Percentiles rank a stretch among this genome's conserved stretches.
These are phyloP conservation scores for Apiospora rasikravindrae DNA, from an alignment of 2,329 filamentous ascomycete species.

Conservation along the genomic window DNA sequence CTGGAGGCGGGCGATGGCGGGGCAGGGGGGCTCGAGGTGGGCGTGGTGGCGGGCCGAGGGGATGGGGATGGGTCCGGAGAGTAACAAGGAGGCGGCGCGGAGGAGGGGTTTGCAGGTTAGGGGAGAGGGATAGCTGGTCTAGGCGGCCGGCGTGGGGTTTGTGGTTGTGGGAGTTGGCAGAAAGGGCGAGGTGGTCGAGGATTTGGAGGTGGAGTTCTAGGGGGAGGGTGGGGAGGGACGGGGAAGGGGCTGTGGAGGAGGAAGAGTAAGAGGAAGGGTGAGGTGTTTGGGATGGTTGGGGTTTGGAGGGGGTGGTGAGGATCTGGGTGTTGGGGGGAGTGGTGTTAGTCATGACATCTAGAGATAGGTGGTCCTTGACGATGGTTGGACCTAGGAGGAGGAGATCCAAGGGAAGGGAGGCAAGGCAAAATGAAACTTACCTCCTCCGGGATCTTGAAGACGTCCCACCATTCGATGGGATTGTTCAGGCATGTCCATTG, in stretches of 20 bases:
- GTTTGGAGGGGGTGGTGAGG: neutral
- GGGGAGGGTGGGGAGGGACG: neutral
- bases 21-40: neutral
- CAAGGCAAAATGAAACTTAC: too few species aligned
- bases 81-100: neutral
- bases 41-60: neutral
- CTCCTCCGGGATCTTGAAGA: neutral
- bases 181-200: too few species aligned
- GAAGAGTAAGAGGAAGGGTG: neutral
- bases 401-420: too few species aligned
- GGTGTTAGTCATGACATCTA: too few species aligned
- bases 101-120: neutral
- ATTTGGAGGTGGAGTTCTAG: neutral
- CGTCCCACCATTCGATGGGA: neutral
- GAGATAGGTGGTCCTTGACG: too few species aligned
- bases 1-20: neutral
- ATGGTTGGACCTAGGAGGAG: too few species aligned
- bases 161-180: too few species aligned
- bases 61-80: neutral
- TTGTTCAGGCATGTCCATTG: neutral
- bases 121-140: neutral
- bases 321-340: neutral
- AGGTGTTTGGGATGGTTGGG: neutral
- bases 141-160: neutral
- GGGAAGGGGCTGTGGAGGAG: too few species aligned